Percentiles rank a stretch among this genome's conserved stretches.
Evolutionary conservation across 2,329 filamentous ascomycete species (phyloP).

Genomic region (Capronia americana): DNA sequence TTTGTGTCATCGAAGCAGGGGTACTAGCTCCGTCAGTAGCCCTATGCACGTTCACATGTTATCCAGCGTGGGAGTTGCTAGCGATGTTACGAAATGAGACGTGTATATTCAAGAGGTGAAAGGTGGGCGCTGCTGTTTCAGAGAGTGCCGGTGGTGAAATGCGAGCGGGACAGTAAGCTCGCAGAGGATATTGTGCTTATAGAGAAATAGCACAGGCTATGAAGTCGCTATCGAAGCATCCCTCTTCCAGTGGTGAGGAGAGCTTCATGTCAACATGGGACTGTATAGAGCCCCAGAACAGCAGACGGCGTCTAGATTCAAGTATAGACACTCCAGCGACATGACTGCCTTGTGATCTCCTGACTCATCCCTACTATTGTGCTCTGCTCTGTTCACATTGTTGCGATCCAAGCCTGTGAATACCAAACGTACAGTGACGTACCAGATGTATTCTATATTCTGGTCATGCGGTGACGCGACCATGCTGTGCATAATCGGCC

Average conservation of each 20-base stretch:
- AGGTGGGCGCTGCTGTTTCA: neutral
- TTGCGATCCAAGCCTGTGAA: neutral
- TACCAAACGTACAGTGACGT: too few species aligned
- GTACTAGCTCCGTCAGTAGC: neutral
- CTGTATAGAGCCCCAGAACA: neutral
- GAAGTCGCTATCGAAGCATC: neutral
- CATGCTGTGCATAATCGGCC: too few species aligned
- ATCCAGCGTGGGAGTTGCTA: neutral
- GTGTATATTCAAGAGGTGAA: neutral
- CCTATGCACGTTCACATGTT: neutral
- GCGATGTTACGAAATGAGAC: neutral
- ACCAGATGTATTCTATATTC: neutral
- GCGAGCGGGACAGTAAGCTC: neutral
- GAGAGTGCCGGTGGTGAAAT: neutral
- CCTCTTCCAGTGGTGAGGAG: neutral
- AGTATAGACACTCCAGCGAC: neutral
- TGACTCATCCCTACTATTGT: neutral
- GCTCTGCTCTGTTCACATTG: neutral
- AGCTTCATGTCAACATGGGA: neutral
- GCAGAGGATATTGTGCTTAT: neutral
- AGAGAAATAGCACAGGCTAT: neutral
- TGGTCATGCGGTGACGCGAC: neutral
- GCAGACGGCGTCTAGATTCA: slow-evolving; percentile 2
- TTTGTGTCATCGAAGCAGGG: neutral
- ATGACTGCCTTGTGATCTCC: neutral